Evolutionary conservation across 306 rosid genomes (phyloP).

Genomic region (Vigna hirtella): DNA sequence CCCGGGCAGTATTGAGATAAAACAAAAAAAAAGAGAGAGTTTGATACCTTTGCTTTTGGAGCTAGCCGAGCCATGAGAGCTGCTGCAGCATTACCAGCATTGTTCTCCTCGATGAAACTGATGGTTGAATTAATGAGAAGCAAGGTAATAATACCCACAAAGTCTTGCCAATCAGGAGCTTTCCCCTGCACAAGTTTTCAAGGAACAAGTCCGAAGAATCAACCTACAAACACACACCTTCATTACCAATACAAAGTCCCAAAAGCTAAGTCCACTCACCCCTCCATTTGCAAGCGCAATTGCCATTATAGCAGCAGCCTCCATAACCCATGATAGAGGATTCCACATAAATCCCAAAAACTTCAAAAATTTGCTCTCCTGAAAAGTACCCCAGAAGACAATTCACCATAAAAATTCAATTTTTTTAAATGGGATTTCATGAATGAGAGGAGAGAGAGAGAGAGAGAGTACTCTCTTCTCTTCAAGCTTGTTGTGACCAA

Average conservation of each 20-base stretch:
- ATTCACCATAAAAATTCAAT: slow-evolving; percentile 22
- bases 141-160: slow-evolving; percentile 93
- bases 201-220: slow-evolving; percentile 32
- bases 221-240: slow-evolving; percentile 11
- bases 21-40: slow-evolving; percentile 6
- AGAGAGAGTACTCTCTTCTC: slow-evolving; percentile 70
- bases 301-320: slow-evolving; percentile 99
- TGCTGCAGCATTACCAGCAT: slow-evolving; percentile 99
- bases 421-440: background rate
- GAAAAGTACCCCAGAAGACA: slow-evolving; percentile 50
- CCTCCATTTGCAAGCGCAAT: slow-evolving; percentile 99
- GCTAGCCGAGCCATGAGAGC: slow-evolving; percentile 99
- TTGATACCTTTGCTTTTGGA: slow-evolving; percentile 92
- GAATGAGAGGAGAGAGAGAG: background rate
- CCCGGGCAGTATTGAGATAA: background rate
- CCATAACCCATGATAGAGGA: slow-evolving; percentile 99
- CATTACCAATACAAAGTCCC: slow-evolving; percentile 21
- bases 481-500: slow-evolving; percentile 97
- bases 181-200: slow-evolving; percentile 65
- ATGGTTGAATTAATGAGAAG: slow-evolving; percentile 94
- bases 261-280: slow-evolving; percentile 55
- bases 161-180: slow-evolving; percentile 99
- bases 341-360: slow-evolving; percentile 99
- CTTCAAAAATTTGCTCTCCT: slow-evolving; percentile 93
- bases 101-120: slow-evolving; percentile 97